Evolutionary conservation across 208 protist species (phyloP).

Genomic region (Leishmania mexicana): DNA sequence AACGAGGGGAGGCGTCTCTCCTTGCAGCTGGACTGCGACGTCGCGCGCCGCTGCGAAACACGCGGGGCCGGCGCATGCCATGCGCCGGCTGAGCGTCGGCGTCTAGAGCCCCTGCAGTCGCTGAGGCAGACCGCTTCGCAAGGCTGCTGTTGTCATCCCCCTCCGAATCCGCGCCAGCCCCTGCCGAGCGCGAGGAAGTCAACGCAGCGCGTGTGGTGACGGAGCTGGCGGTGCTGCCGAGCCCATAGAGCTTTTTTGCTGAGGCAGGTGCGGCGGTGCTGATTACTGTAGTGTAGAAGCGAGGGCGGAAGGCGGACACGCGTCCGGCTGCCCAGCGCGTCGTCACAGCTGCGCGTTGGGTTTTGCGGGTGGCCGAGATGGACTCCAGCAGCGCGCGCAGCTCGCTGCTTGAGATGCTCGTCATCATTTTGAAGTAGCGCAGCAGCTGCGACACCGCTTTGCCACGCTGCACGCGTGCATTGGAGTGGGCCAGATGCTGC

Average conservation of each 20-base stretch:
- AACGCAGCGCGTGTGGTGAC: background rate
- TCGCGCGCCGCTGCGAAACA: slow-evolving; percentile 10
- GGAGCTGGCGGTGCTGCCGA: slow-evolving; percentile 4
- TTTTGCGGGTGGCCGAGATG: slow-evolving; percentile 59
- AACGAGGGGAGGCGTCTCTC: background rate
- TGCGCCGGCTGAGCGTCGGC: slow-evolving; percentile 2
- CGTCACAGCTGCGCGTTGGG: slow-evolving; percentile 64
- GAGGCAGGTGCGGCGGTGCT: slow-evolving; percentile 13
- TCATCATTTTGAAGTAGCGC: slow-evolving; percentile 78
- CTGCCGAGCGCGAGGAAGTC: background rate
- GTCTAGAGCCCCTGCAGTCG: background rate
- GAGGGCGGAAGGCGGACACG: slow-evolving; percentile 62
- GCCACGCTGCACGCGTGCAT: slow-evolving; percentile 78
- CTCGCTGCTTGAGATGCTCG: slow-evolving; percentile 41
- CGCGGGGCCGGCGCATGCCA: slow-evolving; percentile 2
- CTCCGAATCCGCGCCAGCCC: background rate
- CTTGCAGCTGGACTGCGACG: background rate
- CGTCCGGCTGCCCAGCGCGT: slow-evolving; percentile 54
- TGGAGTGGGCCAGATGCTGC: slow-evolving; percentile 84
- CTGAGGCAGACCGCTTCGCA: background rate
- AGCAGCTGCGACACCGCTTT: slow-evolving; percentile 75
- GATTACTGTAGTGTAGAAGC: slow-evolving; percentile 58
- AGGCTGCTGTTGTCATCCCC: background rate
- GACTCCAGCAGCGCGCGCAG: slow-evolving; percentile 54
- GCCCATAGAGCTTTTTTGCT: background rate